phyloP scores from a whole-genome alignment of 371 early-diverging fungal species.

The Funneliformis caledonium region DNA sequence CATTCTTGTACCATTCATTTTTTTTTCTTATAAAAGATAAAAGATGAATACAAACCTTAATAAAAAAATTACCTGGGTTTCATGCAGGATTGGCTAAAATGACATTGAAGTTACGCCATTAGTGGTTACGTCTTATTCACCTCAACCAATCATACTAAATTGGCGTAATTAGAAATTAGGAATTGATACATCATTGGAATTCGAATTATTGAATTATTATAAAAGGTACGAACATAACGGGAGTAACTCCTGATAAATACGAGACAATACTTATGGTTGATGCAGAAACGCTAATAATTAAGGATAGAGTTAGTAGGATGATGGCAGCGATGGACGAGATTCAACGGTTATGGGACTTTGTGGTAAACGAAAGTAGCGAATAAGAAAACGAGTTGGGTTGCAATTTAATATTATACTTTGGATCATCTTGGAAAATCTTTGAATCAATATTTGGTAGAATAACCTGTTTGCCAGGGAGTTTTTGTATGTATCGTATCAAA shows the following conservation, averaged over 20 bases:
- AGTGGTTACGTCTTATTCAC: too few species aligned
- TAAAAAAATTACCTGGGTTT: too few species aligned
- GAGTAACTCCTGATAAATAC: conserved; percentile 82
- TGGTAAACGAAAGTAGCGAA: conserved; percentile 84
- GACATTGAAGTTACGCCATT: too few species aligned
- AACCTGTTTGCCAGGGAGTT: conserved; percentile 96
- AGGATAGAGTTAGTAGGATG: conserved; percentile 74
- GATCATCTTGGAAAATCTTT: conserved; percentile 94
- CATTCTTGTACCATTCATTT: too few species aligned
- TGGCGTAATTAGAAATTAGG: too few species aligned
- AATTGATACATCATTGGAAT: conserved; percentile 78
- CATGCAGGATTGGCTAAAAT: too few species aligned
- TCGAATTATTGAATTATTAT: conserved; percentile 89
- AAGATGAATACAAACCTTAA: too few species aligned
- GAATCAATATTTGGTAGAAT: conserved; percentile 95
- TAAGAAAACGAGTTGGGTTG: conserved; percentile 79
- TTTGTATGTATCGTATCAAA: conserved; percentile 92
- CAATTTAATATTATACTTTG: conserved; percentile 94
- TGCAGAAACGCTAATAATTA: conserved; percentile 89
- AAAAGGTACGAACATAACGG: conserved; percentile 80
- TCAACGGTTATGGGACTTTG: conserved; percentile 81
- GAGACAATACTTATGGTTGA: conserved; percentile 96
- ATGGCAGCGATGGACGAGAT: conserved; percentile 79
- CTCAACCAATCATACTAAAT: too few species aligned
- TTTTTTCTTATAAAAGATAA: too few species aligned